A percentile compares a stretch with the other conserved stretches of the same genome.
These are phyloP conservation scores for Pseudomassariella vexata DNA, from an alignment of 2,329 filamentous ascomycete genomes.

Conservation along the genomic window DNA sequence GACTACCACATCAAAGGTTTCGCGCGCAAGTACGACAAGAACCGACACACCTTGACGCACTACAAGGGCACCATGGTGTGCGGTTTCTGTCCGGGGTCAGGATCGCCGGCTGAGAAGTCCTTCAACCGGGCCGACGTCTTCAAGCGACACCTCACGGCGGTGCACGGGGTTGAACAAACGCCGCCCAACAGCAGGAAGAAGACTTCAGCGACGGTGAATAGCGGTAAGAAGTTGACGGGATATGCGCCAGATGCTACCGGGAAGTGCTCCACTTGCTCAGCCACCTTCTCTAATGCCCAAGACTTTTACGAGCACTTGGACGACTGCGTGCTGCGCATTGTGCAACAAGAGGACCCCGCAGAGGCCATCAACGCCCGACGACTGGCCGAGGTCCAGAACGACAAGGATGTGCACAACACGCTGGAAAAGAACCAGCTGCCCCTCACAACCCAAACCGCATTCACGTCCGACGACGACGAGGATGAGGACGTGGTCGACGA, in stretches of 20 bases:
- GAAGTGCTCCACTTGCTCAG: conserved; percentile 91
- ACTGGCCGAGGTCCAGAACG: conserved; percentile 60
- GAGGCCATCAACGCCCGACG: conserved; percentile 64
- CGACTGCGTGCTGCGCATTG: conserved; percentile 66
- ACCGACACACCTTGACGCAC: conserved; percentile 89
- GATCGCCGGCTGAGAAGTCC: conserved; percentile 83
- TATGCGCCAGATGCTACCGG: conserved; percentile 77
- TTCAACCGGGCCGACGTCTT: conserved; percentile 97
- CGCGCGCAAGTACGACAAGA: conserved; percentile 96
- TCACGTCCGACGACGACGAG: conserved; percentile 39
- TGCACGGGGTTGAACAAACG: conserved; percentile 91
- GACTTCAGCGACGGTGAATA: conserved; percentile 30
- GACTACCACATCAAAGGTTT: conserved; percentile 95
- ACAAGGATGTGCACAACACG: conserved; percentile 55
- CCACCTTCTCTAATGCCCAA: conserved; percentile 86
- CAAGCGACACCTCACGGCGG: conserved; percentile 88
- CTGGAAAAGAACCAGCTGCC: conserved; percentile 59
- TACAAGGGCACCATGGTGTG: conserved; percentile 99
- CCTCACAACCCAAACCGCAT: conserved; percentile 31
- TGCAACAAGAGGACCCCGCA: conserved; percentile 64
- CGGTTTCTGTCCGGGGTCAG: conserved; percentile 86
- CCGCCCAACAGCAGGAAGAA: conserved; percentile 81
- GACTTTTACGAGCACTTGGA: conserved; percentile 98
- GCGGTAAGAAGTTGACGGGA: conserved; percentile 60
- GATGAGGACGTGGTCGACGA: conserved; percentile 52